Evolutionary conservation across 805 yeast species (phyloP).

Genomic region (Zygoascus bituminiphila): DNA sequence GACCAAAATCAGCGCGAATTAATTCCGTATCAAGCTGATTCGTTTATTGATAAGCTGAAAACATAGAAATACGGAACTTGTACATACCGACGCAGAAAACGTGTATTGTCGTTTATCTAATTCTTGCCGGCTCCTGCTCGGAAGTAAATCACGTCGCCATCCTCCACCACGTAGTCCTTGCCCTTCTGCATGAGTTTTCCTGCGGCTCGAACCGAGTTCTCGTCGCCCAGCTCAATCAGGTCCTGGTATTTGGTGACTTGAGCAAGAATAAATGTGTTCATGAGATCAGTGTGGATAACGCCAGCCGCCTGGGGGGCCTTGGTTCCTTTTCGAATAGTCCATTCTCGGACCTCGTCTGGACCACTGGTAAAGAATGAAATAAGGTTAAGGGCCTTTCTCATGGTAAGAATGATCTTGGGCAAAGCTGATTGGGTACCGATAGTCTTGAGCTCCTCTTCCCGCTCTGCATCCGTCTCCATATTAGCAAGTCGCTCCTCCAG

Average conservation of each 20-base stretch:
- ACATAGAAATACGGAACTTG: no score
- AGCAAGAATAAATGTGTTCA: constrained; percentile 73
- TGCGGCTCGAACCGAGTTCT: constrained; percentile 69
- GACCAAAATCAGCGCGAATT: no score
- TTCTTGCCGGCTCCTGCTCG: constrained; percentile 90
- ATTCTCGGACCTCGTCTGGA: constrained; percentile 85
- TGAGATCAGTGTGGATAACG: constrained; percentile 76
- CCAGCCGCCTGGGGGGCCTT: constrained; percentile 98
- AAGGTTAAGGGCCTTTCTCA: constrained; percentile 80
- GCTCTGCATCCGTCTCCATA: constrained; percentile 78
- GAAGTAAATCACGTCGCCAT: constrained; percentile 86
- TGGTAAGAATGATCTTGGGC: constrained; percentile 75
- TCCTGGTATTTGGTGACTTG: constrained; percentile 79
- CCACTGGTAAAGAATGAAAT: constrained; percentile 96
- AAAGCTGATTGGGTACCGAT: constrained; percentile 71
- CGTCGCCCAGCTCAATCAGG: constrained; percentile 69
- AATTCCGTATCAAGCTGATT: no score
- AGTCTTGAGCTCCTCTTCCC: constrained; percentile 64
- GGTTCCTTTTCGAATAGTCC: constrained; percentile 90
- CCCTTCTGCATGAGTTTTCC: constrained; percentile 91
- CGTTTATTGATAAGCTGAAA: no score
- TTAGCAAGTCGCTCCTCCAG: constrained; percentile 86
- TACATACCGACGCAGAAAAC: no score
- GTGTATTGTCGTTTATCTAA: no score
- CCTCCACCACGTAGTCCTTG: constrained; percentile 90